Conservation (phyloP, 1,284 basidiomycete species). For the Ustilago shanxiensis region DNA sequence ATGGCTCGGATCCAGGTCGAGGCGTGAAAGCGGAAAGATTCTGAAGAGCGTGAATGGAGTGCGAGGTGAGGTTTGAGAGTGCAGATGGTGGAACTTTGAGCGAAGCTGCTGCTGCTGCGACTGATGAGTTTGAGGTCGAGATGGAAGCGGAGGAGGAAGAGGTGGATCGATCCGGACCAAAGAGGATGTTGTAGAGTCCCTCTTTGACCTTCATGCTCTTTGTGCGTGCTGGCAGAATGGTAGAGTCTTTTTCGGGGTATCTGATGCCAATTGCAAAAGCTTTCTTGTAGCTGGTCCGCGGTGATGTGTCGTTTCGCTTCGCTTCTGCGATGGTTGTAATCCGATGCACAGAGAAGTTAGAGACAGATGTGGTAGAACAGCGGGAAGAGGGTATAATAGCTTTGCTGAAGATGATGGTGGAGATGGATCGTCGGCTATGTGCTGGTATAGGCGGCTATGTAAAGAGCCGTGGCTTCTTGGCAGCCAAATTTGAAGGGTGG, state of each 20-base stretch:
- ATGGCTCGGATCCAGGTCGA: conserved; percentile 48
- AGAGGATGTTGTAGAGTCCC: conserved; percentile 35
- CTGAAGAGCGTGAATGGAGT: conserved; percentile 47
- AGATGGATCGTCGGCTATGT: neutral
- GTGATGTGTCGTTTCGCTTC: no score
- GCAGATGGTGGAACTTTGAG: conserved; percentile 15
- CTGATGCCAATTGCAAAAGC: no score
- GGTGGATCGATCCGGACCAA: conserved; percentile 27
- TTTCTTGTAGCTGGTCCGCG: no score
- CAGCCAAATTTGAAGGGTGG: no score
- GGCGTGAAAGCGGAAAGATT: conserved; percentile 43
- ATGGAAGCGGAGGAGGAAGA: conserved; percentile 8
- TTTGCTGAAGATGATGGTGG: no score
- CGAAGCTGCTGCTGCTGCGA: conserved; percentile 9
- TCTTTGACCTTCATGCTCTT: conserved; percentile 39
- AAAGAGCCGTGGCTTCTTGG: neutral
- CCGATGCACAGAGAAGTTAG: no score
- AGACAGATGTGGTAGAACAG: no score
- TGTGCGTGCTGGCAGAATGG: neutral
- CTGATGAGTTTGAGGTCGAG: neutral
- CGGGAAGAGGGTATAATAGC: neutral
- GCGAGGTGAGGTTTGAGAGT: conserved; percentile 26
- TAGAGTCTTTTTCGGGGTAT: no score
- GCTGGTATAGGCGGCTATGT: neutral
- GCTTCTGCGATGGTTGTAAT: no score